Evolutionary conservation across 345 rosid genomes (phyloP).

Genomic region (Eucalyptus virginea): DNA sequence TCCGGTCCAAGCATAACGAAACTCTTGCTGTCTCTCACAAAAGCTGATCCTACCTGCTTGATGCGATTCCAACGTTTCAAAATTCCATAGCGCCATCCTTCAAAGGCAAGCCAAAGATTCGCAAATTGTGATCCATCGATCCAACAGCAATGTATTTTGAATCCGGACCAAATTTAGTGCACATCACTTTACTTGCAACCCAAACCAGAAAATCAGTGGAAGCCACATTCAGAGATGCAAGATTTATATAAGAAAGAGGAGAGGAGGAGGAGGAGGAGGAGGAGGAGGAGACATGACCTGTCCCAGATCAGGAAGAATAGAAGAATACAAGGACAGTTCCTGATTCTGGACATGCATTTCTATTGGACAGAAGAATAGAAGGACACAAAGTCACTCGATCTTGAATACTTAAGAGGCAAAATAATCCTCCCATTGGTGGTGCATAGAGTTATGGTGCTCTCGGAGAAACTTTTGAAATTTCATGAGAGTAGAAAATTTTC

Average conservation of each 20-base stretch:
- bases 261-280: neutral
- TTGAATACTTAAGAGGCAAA: neutral
- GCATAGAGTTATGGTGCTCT: neutral
- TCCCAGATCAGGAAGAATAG: slow-evolving; percentile 85
- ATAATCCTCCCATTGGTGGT: neutral
- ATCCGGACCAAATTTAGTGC: slow-evolving; percentile 74
- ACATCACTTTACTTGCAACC: slow-evolving; percentile 56
- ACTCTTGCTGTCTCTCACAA: neutral
- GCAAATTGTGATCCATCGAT: slow-evolving; percentile 85
- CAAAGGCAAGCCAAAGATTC: slow-evolving; percentile 67
- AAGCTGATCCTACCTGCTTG: neutral
- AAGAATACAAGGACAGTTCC: neutral
- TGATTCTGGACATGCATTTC: neutral
- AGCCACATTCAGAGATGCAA: neutral
- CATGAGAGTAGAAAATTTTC: neutral
- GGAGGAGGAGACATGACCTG: slow-evolving; percentile 22
- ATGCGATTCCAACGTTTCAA: neutral
- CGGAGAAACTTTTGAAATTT: neutral
- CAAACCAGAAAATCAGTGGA: neutral
- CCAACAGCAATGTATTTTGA: slow-evolving; percentile 79
- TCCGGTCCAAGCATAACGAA: neutral
- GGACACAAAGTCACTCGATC: neutral
- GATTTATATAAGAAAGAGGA: neutral
- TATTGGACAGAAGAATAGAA: neutral
- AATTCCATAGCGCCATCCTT: slow-evolving; percentile 42